Percentiles rank a stretch among this genome's conserved stretches.
phyloP scores from a whole-genome alignment of 129 eudicot species.

The Saussurea involucrata region DNA sequence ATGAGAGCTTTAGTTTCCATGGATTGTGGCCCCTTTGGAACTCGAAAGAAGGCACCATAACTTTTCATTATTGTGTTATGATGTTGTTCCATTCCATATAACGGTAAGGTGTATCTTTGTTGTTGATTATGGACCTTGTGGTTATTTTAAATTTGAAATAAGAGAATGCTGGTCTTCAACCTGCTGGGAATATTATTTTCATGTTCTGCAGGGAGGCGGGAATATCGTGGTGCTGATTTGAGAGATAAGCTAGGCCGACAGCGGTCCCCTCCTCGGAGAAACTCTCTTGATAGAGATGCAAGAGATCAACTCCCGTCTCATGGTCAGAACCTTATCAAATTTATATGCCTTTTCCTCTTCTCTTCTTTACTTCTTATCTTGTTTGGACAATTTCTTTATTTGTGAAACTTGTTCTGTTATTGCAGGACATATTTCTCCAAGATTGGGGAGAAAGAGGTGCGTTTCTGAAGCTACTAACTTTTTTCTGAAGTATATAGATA shows the following conservation, averaged over 20 bases:
- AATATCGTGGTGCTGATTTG: conserved; percentile 55
- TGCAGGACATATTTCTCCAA: conserved; percentile 49
- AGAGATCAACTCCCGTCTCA: conserved; percentile 40
- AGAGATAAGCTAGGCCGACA: conserved; percentile 71
- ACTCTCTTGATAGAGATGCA: conserved; percentile 59
- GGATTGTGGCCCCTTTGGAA: conserved; percentile 56
- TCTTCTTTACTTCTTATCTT: not conserved
- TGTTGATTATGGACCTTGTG: conserved; percentile 19
- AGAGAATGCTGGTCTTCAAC: conserved; percentile 6
- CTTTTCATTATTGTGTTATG: conserved; percentile 51
- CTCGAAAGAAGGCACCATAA: conserved; percentile 51
- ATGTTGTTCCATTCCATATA: conserved; percentile 51
- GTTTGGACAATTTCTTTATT: not conserved
- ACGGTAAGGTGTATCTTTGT: conserved; percentile 63
- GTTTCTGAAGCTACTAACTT: conserved; percentile 6
- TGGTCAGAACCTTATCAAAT: conserved; percentile 32
- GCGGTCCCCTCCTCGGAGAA: conserved; percentile 58
- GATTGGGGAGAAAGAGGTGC: conserved; percentile 47
- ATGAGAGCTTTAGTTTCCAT: conserved; percentile 46
- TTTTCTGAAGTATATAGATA: not conserved
- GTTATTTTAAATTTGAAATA: conserved; percentile 9
- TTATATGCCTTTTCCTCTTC: not conserved
- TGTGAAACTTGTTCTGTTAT: not conserved
- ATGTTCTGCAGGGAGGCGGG: conserved; percentile 62
- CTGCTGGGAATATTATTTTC: conserved; percentile 16